These are phyloP conservation scores for Balamuthia mandrillaris DNA, from an alignment of 208 protist genomes.

Conservation along the genomic window DNA sequence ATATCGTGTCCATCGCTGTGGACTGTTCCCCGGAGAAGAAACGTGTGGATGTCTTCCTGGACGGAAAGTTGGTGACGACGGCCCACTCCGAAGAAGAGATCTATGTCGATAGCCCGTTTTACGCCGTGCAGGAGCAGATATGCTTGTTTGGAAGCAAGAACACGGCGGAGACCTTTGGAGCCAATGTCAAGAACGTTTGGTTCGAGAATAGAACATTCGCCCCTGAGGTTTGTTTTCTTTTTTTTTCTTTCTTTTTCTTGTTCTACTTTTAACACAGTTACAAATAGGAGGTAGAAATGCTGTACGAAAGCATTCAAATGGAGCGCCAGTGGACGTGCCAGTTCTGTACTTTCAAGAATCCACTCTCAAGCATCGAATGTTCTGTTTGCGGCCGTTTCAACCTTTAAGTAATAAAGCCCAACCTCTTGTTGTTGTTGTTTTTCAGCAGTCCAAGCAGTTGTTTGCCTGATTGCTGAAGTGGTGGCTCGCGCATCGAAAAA, in stretches of 20 bases:
- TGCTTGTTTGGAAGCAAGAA: slow-evolving; percentile 19
- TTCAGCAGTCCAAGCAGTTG: too few relatives aligned
- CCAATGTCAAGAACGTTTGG: slow-evolving; percentile 22
- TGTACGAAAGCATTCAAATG: neutral
- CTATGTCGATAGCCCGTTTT: too few relatives aligned
- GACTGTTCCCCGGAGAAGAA: neutral
- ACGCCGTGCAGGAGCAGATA: neutral
- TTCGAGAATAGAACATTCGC: neutral
- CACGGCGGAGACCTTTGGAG: neutral
- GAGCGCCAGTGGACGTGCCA: neutral
- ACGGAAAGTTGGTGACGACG: neutral
- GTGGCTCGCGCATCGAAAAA: too few relatives aligned
- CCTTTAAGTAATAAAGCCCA: too few relatives aligned
- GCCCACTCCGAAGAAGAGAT: neutral
- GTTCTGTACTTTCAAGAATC: neutral
- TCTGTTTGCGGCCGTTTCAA: slow-evolving; percentile 7
- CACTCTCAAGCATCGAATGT: neutral
- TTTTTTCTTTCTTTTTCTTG: neutral
- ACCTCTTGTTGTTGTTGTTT: too few relatives aligned
- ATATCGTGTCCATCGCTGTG: neutral
- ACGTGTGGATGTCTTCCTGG: neutral
- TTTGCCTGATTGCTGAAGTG: too few relatives aligned
- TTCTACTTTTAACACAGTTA: neutral
- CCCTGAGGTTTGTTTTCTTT: neutral
- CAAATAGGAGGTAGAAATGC: neutral